phyloP scores from a whole-genome alignment of 1,284 basidiomycete species.

The Meripilus lineatus region DNA sequence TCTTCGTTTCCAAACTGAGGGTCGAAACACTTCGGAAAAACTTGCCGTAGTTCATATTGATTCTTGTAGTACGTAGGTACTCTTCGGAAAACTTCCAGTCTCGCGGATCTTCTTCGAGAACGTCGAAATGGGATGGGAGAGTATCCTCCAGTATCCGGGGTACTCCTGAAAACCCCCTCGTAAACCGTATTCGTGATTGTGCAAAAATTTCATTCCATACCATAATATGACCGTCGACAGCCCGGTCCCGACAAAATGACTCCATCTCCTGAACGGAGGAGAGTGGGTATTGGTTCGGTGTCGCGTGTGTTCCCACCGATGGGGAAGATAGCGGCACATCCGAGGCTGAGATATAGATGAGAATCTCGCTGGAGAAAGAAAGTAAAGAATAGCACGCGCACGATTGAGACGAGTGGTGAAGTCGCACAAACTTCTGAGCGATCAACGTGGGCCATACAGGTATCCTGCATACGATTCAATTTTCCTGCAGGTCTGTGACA shows the following conservation, averaged over 20 bases:
- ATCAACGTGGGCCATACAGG: conserved; percentile 92
- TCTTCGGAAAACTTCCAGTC: conserved; percentile 54
- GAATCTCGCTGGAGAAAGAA: neutral
- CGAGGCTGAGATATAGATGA: too few species aligned
- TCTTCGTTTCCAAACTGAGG: too few species aligned
- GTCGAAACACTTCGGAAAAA: conserved; percentile 69
- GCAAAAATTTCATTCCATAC: too few species aligned
- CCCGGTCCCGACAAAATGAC: conserved; percentile 86
- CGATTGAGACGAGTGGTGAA: conserved; percentile 86
- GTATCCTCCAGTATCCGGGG: conserved; percentile 82
- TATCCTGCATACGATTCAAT: conserved; percentile 60
- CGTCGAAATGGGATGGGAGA: conserved; percentile 65
- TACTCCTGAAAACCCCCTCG: conserved; percentile 50
- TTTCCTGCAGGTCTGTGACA: neutral
- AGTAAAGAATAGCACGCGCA: conserved; percentile 46
- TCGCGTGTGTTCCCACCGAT: conserved; percentile 82
- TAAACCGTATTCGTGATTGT: too few species aligned
- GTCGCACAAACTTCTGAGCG: conserved; percentile 84
- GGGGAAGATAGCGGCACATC: conserved; percentile 82
- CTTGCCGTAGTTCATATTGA: conserved; percentile 90
- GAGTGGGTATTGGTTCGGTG: conserved; percentile 68
- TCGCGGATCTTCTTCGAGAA: conserved; percentile 16
- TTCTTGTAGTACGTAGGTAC: conserved; percentile 64
- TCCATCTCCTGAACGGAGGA: conserved; percentile 84
- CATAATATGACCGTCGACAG: conserved; percentile 83